Evolutionary conservation across 257 asterid species (phyloP).

Genomic region (Haberlea rhodopensis): DNA sequence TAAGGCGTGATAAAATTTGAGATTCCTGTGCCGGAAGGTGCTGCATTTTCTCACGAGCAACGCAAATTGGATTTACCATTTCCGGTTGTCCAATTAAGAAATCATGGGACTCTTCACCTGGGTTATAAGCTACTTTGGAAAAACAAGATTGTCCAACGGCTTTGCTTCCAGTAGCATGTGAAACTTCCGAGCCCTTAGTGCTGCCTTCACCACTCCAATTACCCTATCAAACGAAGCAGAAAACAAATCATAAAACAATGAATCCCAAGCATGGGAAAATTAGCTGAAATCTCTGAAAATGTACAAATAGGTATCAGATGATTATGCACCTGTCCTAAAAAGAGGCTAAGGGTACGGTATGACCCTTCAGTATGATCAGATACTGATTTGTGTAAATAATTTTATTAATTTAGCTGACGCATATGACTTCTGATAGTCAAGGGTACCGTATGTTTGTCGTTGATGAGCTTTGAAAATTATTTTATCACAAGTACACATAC

Average conservation of each 20-base stretch:
- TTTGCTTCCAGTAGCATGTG: slow-evolving; percentile 32
- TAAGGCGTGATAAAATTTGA: slow-evolving; percentile 31
- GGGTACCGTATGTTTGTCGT: slow-evolving; percentile 1
- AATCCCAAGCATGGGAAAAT: slow-evolving; percentile 16
- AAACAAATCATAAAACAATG: slow-evolving; percentile 27
- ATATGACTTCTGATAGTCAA: not conserved
- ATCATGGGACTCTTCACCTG: slow-evolving; percentile 27
- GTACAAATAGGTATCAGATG: not conserved
- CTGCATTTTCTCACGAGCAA: slow-evolving; percentile 25
- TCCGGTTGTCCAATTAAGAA: slow-evolving; percentile 26
- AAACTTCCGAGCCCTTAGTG: slow-evolving; percentile 30
- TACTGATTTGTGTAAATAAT: not conserved
- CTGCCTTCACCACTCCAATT: slow-evolving; percentile 26
- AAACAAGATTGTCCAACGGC: slow-evolving; percentile 26
- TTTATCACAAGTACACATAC: too few relatives aligned
- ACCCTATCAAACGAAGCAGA: slow-evolving; percentile 48
- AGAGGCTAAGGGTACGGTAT: not conserved
- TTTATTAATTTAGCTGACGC: slow-evolving; percentile 8
- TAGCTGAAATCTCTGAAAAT: slow-evolving; percentile 10
- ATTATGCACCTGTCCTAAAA: slow-evolving; percentile 7
- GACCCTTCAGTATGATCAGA: not conserved
- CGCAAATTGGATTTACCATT: slow-evolving; percentile 29
- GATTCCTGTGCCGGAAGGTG: slow-evolving; percentile 30
- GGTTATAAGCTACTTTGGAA: slow-evolving; percentile 26
- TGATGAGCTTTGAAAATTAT: slow-evolving; percentile 13